These are phyloP conservation scores for Silene uniflora DNA, from an alignment of 148 eudicot genomes.

Conservation along the genomic window DNA sequence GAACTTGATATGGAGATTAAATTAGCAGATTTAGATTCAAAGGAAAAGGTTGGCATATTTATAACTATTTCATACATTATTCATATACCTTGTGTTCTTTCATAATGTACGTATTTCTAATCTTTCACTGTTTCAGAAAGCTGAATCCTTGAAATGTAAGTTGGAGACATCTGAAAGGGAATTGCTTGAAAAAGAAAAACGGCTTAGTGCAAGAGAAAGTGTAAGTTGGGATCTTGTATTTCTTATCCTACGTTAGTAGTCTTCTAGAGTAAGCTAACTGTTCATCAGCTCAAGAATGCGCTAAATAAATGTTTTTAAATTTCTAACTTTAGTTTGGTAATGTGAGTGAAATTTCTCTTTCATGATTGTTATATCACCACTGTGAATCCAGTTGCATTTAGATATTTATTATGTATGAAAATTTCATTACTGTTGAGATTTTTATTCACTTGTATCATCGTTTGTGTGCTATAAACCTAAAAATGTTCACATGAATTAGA, in stretches of 20 bases:
- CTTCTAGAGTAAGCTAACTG: not conserved
- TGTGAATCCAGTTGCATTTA: not conserved
- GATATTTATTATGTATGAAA: not conserved
- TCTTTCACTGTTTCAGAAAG: constrained; percentile 49
- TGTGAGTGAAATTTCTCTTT: not conserved
- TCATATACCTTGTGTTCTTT: not conserved
- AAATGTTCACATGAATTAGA: not conserved
- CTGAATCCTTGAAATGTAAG: constrained; percentile 41
- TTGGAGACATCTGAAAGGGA: constrained; percentile 65
- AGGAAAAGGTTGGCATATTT: constrained; percentile 57
- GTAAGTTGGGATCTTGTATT: constrained; percentile 41
- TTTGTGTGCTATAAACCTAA: not conserved
- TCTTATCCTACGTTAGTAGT: not conserved
- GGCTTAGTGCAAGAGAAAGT: constrained; percentile 61
- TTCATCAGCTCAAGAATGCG: not conserved
- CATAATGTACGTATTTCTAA: not conserved
- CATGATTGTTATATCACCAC: not conserved
- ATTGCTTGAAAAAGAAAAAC: constrained; percentile 50
- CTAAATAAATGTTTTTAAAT: not conserved
- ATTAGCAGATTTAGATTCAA: constrained; percentile 42
- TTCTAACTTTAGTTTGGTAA: not conserved
- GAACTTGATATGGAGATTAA: constrained; percentile 51
- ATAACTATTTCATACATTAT: constrained; percentile 2
- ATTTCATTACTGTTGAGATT: not conserved
- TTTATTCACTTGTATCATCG: not conserved